phyloP scores from a whole-genome alignment of 768 basidiomycete species.

The Megacollybia marginata region DNA sequence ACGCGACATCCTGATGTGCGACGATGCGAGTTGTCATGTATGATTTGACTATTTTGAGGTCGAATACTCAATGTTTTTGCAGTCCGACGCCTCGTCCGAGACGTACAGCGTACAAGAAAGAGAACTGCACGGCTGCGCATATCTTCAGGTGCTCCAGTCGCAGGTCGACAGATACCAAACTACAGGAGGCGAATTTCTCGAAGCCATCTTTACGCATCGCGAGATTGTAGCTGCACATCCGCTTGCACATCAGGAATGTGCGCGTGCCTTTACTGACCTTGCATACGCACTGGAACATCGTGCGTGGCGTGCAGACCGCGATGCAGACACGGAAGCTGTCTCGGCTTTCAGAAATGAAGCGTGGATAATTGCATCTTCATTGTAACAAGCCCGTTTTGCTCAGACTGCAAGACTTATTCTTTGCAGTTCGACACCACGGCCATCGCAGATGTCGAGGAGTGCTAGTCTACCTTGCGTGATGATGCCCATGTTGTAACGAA shows the following conservation, averaged over 20 bases:
- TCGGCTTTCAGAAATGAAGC: slow-evolving; percentile 66
- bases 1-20: too few relatives aligned
- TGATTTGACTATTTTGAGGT: too few relatives aligned
- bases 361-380: slow-evolving; percentile 39
- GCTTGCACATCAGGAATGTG: slow-evolving; percentile 55
- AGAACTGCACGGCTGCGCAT: slow-evolving; percentile 45
- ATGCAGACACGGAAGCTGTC: slow-evolving; percentile 64
- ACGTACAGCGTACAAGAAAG: too few relatives aligned
- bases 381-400: too few relatives aligned
- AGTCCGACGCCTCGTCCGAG: too few relatives aligned
- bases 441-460: too few relatives aligned
- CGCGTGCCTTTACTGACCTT: slow-evolving; percentile 56
- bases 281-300: slow-evolving; percentile 56
- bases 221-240: slow-evolving; percentile 59
- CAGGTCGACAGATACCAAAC: slow-evolving; percentile 49
- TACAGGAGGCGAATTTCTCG: slow-evolving; percentile 70
- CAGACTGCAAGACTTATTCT: too few relatives aligned
- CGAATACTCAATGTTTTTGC: too few relatives aligned
- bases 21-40: too few relatives aligned
- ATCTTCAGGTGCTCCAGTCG: slow-evolving; percentile 50
- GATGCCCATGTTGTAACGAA: too few relatives aligned
- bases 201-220: slow-evolving; percentile 72
- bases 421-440: too few relatives aligned
- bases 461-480: too few relatives aligned
- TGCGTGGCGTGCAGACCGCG: slow-evolving; percentile 64